Percentiles rank a stretch among this genome's conserved stretches.
These are phyloP conservation scores for Beta corolliflora DNA, from an alignment of 179 eudicot genomes.

Conservation along the genomic window DNA sequence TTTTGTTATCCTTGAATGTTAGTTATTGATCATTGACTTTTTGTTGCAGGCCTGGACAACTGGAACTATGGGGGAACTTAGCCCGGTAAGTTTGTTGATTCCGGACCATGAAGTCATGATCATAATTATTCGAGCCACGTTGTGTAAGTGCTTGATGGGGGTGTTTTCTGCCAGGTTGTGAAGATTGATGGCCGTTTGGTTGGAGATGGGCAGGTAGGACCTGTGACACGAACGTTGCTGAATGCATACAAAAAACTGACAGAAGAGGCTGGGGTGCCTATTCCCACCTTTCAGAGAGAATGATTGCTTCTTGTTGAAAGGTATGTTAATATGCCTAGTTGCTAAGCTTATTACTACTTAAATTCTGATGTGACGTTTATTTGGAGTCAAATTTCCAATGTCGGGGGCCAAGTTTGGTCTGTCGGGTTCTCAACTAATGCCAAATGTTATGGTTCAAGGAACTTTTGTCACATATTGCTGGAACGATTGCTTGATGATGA, in stretches of 20 bases:
- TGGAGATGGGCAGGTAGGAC: conserved; percentile 82
- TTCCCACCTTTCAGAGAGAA: conserved; percentile 59
- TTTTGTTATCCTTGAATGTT: too few relatives aligned
- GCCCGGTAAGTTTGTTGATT: conserved; percentile 60
- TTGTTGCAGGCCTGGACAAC: conserved; percentile 89
- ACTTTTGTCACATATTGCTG: not conserved
- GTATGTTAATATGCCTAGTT: conserved; percentile 10
- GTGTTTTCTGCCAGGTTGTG: conserved; percentile 53
- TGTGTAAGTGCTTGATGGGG: conserved; percentile 9
- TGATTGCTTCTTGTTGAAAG: conserved; percentile 9
- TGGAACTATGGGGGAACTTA: conserved; percentile 98
- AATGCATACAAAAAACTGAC: conserved; percentile 55
- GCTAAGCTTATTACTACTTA: not conserved
- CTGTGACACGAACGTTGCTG: conserved; percentile 72
- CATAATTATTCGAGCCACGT: not conserved
- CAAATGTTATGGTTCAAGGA: not conserved
- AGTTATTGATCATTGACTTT: not conserved
- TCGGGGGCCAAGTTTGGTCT: not conserved
- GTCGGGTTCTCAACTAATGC: not conserved
- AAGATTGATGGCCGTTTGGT: conserved; percentile 79
- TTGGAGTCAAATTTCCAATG: not conserved
- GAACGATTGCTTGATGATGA: not conserved
- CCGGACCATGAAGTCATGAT: not conserved
- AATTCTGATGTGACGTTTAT: not conserved
- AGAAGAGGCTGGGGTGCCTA: conserved; percentile 71